Conservation (phyloP, 768 basidiomycete genomes). For the Naganishia randhawae region DNA sequence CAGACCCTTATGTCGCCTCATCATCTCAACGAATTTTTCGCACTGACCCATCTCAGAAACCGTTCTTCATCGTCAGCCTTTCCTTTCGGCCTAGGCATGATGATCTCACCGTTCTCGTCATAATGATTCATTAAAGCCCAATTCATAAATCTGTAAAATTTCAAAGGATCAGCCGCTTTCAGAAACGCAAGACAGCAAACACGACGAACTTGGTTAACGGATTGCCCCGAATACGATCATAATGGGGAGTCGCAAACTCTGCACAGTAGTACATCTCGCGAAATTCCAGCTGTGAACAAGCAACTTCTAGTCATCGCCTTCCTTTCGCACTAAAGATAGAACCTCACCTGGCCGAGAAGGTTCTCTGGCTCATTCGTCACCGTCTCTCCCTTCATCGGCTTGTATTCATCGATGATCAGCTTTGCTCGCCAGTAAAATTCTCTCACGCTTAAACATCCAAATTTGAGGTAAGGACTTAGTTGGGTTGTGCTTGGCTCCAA, state of each 20-base stretch:
- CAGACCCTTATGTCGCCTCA: not conserved
- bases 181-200: not conserved
- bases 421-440: conserved; percentile 50
- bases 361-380: conserved; percentile 48
- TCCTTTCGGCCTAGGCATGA: conserved; percentile 43
- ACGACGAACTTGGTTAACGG: conserved; percentile 42
- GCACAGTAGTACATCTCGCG: conserved; percentile 52
- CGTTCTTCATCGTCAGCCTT: conserved; percentile 41
- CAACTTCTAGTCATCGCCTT: not conserved
- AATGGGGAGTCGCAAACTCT: conserved; percentile 47
- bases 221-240: conserved; percentile 50
- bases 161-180: not conserved
- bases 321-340: too few species aligned
- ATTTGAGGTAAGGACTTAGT: conserved; percentile 49
- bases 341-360: conserved; percentile 47
- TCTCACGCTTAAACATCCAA: conserved; percentile 50
- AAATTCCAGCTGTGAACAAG: conserved; percentile 49
- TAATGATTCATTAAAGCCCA: conserved; percentile 51
- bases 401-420: conserved; percentile 39
- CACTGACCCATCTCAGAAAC: conserved; percentile 42
- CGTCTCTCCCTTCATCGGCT: conserved; percentile 34
- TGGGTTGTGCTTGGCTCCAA: conserved; percentile 49
- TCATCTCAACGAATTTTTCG: too few species aligned
- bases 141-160: conserved; percentile 41
- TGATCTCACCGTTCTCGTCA: conserved; percentile 42